Evolutionary conservation across 2,329 filamentous ascomycete genomes (phyloP).

Genomic region (Exutisphaerella laricina): DNA sequence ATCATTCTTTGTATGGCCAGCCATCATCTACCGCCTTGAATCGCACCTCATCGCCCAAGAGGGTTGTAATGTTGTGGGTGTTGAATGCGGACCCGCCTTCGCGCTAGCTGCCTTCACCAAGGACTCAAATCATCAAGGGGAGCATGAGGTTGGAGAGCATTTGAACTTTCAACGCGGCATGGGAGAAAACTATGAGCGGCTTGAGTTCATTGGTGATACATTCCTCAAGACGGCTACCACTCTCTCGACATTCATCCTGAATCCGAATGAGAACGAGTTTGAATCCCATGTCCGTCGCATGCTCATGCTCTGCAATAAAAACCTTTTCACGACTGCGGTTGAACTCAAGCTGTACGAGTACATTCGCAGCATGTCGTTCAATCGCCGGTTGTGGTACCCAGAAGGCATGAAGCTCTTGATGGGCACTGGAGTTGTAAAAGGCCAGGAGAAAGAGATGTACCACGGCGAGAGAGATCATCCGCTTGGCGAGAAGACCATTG

Average conservation of each 20-base stretch:
- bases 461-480: slow-evolving; percentile 52
- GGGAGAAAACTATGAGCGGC: slow-evolving; percentile 89
- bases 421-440: slow-evolving; percentile 45
- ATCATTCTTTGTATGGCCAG: slow-evolving; percentile 71
- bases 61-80: slow-evolving; percentile 58
- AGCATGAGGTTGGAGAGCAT: slow-evolving; percentile 57
- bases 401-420: slow-evolving; percentile 65
- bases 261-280: slow-evolving; percentile 74
- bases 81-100: slow-evolving; percentile 60
- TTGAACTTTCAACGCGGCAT: slow-evolving; percentile 76
- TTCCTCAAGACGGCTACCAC: slow-evolving; percentile 96
- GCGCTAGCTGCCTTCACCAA: slow-evolving; percentile 91
- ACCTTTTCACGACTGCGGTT: slow-evolving; percentile 72
- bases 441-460: slow-evolving; percentile 38
- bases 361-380: slow-evolving; percentile 77
- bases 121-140: slow-evolving; percentile 77
- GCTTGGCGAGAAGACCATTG: slow-evolving; percentile 70
- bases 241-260: slow-evolving; percentile 72
- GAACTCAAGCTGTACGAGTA: slow-evolving; percentile 64
- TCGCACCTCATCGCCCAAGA: slow-evolving; percentile 75
- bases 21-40: slow-evolving; percentile 79
- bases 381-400: slow-evolving; percentile 81
- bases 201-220: slow-evolving; percentile 89
- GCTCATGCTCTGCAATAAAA: slow-evolving; percentile 85
- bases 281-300: slow-evolving; percentile 87